Percentiles rank a stretch among this genome's conserved stretches.
phyloP scores from a whole-genome alignment of 257 asterid species.

The Solanum pennellii region DNA sequence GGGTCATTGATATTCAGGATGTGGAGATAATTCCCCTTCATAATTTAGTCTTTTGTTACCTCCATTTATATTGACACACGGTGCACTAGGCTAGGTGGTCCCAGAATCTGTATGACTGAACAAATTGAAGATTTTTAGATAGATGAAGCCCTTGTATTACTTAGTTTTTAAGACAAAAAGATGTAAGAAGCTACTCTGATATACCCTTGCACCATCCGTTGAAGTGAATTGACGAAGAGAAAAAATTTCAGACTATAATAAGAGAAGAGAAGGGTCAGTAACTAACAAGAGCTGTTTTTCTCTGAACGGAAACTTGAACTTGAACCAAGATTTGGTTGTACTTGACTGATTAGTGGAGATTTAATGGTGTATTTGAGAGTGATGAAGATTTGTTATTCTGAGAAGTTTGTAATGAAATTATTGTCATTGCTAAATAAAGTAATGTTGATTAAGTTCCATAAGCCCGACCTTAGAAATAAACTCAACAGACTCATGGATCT shows the following conservation, averaged over 20 bases:
- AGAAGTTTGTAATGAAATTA: not conserved
- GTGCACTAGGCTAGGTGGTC: not conserved
- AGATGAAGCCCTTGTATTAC: not conserved
- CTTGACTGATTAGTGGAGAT: not conserved
- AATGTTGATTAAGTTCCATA: not conserved
- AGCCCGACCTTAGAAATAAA: not conserved
- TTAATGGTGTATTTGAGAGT: not conserved
- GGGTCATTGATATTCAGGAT: not conserved
- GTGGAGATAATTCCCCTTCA: not conserved
- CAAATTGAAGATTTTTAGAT: not conserved
- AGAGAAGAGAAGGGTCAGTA: not conserved
- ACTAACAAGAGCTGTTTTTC: not conserved
- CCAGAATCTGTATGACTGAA: not conserved
- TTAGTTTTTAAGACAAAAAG: not conserved
- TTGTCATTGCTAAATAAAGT: not conserved
- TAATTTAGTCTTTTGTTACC: not conserved
- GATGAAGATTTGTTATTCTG: not conserved
- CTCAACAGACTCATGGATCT: not conserved
- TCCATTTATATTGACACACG: not conserved
- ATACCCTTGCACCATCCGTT: not conserved
- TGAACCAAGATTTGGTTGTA: not conserved
- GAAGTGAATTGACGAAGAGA: not conserved
- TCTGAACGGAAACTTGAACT: not conserved
- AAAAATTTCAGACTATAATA: not conserved
- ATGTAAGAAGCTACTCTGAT: not conserved